Base-by-base conservation (phyloP, 106 monocot species). In the Dioscorea dumetorum region DNA sequence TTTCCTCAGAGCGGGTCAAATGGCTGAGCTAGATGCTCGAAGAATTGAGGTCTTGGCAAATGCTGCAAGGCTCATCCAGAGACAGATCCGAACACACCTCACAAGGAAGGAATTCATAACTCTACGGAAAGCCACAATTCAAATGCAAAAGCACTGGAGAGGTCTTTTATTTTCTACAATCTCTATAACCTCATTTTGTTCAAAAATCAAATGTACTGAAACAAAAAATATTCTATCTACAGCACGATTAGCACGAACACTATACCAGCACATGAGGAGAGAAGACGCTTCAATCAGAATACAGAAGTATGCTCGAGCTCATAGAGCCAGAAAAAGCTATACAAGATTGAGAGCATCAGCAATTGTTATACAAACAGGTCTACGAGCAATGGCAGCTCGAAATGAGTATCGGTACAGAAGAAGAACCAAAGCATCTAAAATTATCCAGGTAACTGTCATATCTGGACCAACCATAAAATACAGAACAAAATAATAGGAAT, bases 1-100 rank as follows among this genome's bases (percentile, higher is more conserved):
- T 52, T 99, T 99, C 63, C 90, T 99, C 3, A 90, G 99, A 85
- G 99, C 99, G 51, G 99, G 99, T 22, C 99, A 99, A 79, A 99
- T 99, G 99, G 99, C 93, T 66, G 93, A 93, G 67, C 80, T 99
- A 53, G 99, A 99, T 83, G 93, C 99, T 68, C 74, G 93, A 76
- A 90, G 99, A 81, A 80, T 78, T 70, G 99, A 99, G 69, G 81
- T 99, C 16, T 77, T 99, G 70, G 87, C 87, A 74, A 85, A 84
- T 79, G 93, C 93, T 58, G 83, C 85, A 58, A 90, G 67, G 67
- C 66, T 69, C 18, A 83, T 99, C 58, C 99, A 99, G 71, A 90
- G 93, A 67, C 87, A 85, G 68, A 93, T 99, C 24, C 78, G 80
- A 66, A 99, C 99, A 73, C 79, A 93, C 72, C 73, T 93, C 28